Evolutionary conservation across 2,329 filamentous ascomycete species (phyloP), one percentile per base, ranked within the genome.

Genomic region (Trichoderma guizhouense): DNA sequence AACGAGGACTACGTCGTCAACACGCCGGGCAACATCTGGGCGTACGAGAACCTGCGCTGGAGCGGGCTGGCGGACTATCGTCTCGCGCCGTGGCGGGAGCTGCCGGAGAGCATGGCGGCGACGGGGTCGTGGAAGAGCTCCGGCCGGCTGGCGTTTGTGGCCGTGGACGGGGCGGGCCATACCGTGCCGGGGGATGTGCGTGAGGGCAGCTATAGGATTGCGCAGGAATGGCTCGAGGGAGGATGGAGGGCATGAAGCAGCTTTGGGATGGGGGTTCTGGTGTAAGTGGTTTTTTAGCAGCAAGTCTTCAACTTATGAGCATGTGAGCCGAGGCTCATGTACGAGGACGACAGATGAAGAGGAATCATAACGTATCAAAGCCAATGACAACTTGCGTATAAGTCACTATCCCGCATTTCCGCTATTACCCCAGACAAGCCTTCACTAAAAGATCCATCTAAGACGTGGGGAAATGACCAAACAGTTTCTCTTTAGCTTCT

Each of bases 41-140:
- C 80, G 80, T 81, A 82, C 21, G 80, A 79, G 21, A 79, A 77
- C 11, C 78, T 85, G 77, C 72, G 76, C 3, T 86, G 84, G 84
- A 83, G 81, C 66, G 83, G 83, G 1, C 83, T 84, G 75, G 77
- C 82, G 3, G 81, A 80, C 12, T 85, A 84, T 75, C 79, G 79
- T 0, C 76, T 80, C 7, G 78, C 82, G 74, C 76, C 65, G 21
- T 75, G 75, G 60, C 61, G 28, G 55, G 53, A 60, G 3, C 72
- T 77, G 58, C 70, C 71, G 4, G 71, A 72, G 57, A 43, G 55
- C 1, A 71, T 53, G 2, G 73, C 63, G 12, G 72, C 64, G 2
- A 71, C 72, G 21, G 75, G 75, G 1, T 55, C 34, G 5, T 76
- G 75, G 75, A 76, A 76, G 64, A 73, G 51, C 3, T 72, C 73